Evolutionary conservation across 345 rosid species (phyloP), one percentile per base, ranked within the genome.

Genomic region (Toxicodendron radicans): DNA sequence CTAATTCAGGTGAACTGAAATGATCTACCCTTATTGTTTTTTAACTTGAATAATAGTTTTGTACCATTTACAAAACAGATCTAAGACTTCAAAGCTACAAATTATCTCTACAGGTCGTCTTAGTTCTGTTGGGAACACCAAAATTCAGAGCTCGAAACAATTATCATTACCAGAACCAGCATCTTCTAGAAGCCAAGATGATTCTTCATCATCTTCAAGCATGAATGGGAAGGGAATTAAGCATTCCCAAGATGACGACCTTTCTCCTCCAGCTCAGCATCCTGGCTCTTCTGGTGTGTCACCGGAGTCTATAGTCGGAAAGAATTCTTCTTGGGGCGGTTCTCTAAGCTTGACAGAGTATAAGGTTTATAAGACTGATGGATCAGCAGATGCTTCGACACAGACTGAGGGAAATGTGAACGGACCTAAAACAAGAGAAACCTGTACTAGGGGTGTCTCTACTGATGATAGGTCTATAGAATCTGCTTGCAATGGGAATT

Each of bases 391-490:
- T 88, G 98, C 99, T 51, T 91, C 99, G 0, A 95, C 99, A 0
- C 99, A 95, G 89, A 95, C 99, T 0, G 97, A 93, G 76, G 97
- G 91, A 82, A 86, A 78, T 72, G 75, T 61, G 0, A 84, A 59
- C 71, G 68, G 78, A 45, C 79, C 79, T 68, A 86, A 79, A 75
- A 54, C 83, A 5, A 35, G 75, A 71, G 95, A 91, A 86, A 93
- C 97, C 35, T 87, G 91, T 73, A 86, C 91, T 10, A 87, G 98
- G 83, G 98, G 99, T 68, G 92, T 95, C 74, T 91, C 97, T 11
- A 95, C 97, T 58, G 95, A 90, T 68, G 97, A 89, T 68, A 84
- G 82, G 10, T 79, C 84, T 1, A 58, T 79, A 73, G 97, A 89
- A 63, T 81, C 76, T 53, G 90, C 79, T 53, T 71, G 74, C 77